These are phyloP conservation scores for Sarocladium oryzae DNA, from an alignment of 2,329 filamentous ascomycete species.

Conservation along the genomic window DNA sequence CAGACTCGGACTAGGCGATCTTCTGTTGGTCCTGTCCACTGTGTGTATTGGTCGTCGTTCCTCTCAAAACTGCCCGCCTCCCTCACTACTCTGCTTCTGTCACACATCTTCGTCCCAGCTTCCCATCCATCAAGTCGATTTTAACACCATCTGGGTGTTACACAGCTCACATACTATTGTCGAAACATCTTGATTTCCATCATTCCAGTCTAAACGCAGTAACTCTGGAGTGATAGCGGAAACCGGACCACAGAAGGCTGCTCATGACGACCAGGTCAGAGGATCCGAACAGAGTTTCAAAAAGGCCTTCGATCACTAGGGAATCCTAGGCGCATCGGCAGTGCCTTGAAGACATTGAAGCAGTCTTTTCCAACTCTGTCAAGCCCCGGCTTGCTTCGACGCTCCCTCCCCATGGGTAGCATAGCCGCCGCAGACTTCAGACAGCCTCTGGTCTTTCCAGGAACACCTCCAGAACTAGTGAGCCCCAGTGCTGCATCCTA, in stretches of 20 bases:
- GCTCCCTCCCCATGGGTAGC: constrained; percentile 2
- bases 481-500: constrained; percentile 44
- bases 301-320: too few species aligned
- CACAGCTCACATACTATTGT: neutral
- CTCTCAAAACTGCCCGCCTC: constrained; percentile 6
- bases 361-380: neutral
- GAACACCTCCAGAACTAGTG: constrained; percentile 48
- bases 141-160: neutral
- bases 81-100: neutral
- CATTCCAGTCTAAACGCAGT: neutral
- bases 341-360: neutral
- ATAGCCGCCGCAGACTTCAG: constrained; percentile 13
- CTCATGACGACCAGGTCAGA: neutral
- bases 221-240: neutral
- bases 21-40: neutral
- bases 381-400: neutral
- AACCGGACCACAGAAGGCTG: neutral
- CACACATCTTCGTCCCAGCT: neutral
- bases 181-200: neutral
- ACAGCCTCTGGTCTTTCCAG: constrained; percentile 42
- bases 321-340: neutral
- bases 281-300: neutral
- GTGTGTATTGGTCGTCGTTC: neutral
- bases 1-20: constrained; percentile 4
- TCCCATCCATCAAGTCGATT: neutral